Percentiles rank a stretch among this genome's conserved stretches.
phyloP scores from a whole-genome alignment of 179 eudicot genomes.

The Camellia oleifera region DNA sequence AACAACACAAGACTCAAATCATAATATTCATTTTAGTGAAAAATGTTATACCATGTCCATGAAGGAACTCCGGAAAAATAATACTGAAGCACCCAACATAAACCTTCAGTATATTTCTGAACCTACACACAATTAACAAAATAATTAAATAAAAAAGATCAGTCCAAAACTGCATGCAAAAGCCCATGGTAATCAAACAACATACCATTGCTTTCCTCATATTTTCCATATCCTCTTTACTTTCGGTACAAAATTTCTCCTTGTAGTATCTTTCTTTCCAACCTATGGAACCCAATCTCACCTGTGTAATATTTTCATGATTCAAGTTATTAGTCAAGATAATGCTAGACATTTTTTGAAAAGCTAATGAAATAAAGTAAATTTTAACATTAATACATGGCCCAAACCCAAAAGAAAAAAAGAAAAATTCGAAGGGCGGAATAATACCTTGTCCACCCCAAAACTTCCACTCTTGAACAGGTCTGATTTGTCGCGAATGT shows the following conservation, averaged over 20 bases:
- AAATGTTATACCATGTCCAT: conserved; percentile 48
- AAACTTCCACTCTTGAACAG: conserved; percentile 32
- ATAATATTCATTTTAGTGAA: neutral
- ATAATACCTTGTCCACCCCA: conserved; percentile 35
- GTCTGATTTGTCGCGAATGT: conserved; percentile 29
- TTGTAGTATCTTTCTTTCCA: conserved; percentile 54
- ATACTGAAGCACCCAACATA: conserved; percentile 66
- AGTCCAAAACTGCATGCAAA: neutral
- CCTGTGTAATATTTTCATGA: conserved; percentile 25
- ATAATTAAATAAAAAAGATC: neutral
- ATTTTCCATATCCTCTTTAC: conserved; percentile 26
- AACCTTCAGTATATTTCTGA: conserved; percentile 50
- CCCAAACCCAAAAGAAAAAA: too few relatives aligned
- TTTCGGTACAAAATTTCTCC: conserved; percentile 44
- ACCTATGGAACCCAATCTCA: conserved; percentile 45
- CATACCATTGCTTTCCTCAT: conserved; percentile 44
- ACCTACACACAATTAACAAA: conserved; percentile 34
- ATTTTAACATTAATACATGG: too few relatives aligned
- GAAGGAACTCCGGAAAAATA: conserved; percentile 65
- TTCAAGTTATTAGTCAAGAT: neutral
- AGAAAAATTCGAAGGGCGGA: neutral
- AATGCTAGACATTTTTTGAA: neutral
- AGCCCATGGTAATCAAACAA: neutral
- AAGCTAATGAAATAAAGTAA: neutral
- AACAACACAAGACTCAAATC: neutral